Evolutionary conservation across 495 filamentous ascomycete genomes (phyloP).

Genomic region (Podospora tetraspora): DNA sequence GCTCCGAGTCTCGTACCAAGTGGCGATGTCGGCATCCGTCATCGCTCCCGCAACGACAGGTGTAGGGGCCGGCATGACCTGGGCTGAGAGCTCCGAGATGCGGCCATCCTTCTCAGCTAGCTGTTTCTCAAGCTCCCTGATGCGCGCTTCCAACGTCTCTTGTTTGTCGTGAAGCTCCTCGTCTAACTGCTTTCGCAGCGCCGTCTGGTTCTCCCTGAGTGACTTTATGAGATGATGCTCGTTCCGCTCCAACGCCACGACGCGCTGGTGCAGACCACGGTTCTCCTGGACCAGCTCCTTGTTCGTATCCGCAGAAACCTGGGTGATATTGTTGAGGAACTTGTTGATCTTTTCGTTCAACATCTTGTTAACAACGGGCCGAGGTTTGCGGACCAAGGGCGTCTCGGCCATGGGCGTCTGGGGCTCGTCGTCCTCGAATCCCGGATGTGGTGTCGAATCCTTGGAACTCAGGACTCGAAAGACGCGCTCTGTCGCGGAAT

Average conservation of each 20-base stretch:
- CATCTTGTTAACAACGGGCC: neutral
- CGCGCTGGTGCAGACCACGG: slow-evolving; percentile 14
- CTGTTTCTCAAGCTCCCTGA: slow-evolving; percentile 8
- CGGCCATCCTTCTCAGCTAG: slow-evolving; percentile 1
- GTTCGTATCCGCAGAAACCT: slow-evolving; percentile 2
- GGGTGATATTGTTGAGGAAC: neutral
- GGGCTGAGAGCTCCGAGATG: neutral
- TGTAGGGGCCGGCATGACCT: too few relatives aligned
- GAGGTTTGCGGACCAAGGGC: neutral
- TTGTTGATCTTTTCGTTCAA: neutral
- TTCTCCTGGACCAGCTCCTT: slow-evolving; percentile 17
- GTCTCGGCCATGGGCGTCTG: too few relatives aligned
- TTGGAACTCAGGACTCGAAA: too few relatives aligned
- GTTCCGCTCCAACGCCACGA: slow-evolving; percentile 15
- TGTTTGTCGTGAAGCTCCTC: slow-evolving; percentile 11
- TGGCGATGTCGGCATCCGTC: slow-evolving; percentile 2
- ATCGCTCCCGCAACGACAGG: too few relatives aligned
- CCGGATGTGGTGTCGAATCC: too few relatives aligned
- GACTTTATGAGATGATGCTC: slow-evolving; percentile 14
- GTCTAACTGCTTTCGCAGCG: neutral
- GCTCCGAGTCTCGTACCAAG: slow-evolving; percentile 13
- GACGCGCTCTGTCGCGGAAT: too few relatives aligned
- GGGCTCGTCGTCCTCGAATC: neutral
- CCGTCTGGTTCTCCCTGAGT: slow-evolving; percentile 11
- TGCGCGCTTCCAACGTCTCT: slow-evolving; percentile 7